Conservation (phyloP, 208 protist species). For the Kentomonas sorsogonicus region DNA sequence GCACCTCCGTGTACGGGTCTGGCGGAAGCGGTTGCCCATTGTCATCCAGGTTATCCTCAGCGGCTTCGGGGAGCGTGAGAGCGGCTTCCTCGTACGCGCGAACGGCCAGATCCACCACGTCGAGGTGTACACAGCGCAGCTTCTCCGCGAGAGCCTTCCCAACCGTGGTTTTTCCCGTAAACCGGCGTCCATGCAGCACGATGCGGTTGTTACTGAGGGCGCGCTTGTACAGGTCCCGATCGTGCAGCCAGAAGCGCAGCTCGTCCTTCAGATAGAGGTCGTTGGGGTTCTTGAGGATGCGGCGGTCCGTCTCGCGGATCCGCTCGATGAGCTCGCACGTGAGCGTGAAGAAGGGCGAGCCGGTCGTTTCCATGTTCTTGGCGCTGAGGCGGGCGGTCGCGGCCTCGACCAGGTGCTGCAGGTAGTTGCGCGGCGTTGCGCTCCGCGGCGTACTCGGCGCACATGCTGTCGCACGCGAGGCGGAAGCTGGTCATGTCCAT, state of each 20-base stretch:
- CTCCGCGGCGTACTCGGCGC: conserved; percentile 34
- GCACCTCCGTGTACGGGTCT: too few species aligned
- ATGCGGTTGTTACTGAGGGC: conserved; percentile 51
- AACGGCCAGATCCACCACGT: conserved; percentile 53
- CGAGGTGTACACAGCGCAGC: conserved; percentile 62
- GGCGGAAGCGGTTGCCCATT: too few species aligned
- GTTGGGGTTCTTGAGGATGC: conserved; percentile 38
- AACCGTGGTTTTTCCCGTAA: conserved; percentile 50
- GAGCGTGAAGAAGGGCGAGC: conserved; percentile 30
- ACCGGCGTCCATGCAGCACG: conserved; percentile 38
- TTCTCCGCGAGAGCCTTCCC: conserved; percentile 37
- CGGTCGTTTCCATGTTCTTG: neutral
- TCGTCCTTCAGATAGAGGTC: conserved; percentile 60
- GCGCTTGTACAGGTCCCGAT: conserved; percentile 27
- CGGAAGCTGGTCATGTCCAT: conserved; percentile 47
- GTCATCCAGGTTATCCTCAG: conserved; percentile 3
- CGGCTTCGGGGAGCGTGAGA: neutral
- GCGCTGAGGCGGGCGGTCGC: conserved; percentile 19
- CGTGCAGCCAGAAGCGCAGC: conserved; percentile 38
- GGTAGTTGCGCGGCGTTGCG: conserved; percentile 39
- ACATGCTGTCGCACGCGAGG: conserved; percentile 45
- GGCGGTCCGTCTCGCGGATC: conserved; percentile 18
- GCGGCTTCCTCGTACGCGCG: conserved; percentile 10
- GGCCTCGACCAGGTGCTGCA: conserved; percentile 32
- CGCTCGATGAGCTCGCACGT: conserved; percentile 14